Base-by-base conservation (phyloP, 2,329 filamentous ascomycete genomes). In the Fusarium palustre region DNA sequence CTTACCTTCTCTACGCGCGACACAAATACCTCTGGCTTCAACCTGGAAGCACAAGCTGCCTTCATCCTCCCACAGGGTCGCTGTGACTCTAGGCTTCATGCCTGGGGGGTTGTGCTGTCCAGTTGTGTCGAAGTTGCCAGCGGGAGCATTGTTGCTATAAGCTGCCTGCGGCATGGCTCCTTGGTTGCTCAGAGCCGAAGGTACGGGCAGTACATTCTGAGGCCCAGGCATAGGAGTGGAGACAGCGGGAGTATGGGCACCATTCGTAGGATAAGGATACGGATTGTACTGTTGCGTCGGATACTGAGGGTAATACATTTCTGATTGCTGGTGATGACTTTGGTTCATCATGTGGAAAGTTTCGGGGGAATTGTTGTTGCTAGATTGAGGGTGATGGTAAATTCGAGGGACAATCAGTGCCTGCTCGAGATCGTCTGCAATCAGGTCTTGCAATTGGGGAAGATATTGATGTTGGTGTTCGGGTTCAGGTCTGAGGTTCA, bases 21-120 rank as follows among this genome's bases (percentile, higher is more conserved):
- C 96, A 79, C 96, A 99, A 55, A 99, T 95, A 48, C 95, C 95
- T 72, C 96, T 91, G 5, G 96, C 95, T 80, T 98, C 96, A 2
- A 98, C 96, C 79, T 98, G 96, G 78, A 98, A 99, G 82, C 96
- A 99, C 31, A 98, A 84, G 77, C 94, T 98, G 34, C 96, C 96
- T 77, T 99, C 96, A 72, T 99, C 96, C 83, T 98, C 96, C 96
- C 96, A 99, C 25, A 99, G 80, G 0, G 96, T 99, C 11, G 96
- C 96, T 7, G 96, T 98, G 30, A 99, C 96, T 66, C 95, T 87
- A 22, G 96, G 96, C 83, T 98, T 98, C 89, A 97, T 97, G 31
- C 95, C 95, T 5, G 92, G 92, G 11, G 96, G 96, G 20, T 94
- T 94, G 92, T 63, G 97, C 83, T 98, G 96, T 11, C 96, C 96